Evolutionary conservation across 148 eudicot species (phyloP).

Genomic region (Salicornia ramosissima): DNA sequence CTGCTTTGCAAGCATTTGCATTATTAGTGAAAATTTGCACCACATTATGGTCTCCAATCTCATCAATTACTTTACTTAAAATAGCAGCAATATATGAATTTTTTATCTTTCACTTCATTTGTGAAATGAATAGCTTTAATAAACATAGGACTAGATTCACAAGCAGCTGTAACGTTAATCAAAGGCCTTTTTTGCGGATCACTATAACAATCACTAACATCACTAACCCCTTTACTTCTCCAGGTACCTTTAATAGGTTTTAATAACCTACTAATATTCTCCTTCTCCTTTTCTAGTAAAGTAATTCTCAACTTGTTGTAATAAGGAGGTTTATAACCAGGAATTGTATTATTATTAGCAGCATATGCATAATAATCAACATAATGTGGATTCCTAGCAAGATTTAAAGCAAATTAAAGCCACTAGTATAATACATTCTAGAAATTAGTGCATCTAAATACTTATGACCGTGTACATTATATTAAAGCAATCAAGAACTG

Average conservation of each 20-base stretch:
- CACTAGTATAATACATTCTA: too few relatives aligned
- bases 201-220: constrained; percentile 27
- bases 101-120: neutral
- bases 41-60: constrained; percentile 6
- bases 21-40: constrained; percentile 20
- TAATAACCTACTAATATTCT: too few relatives aligned
- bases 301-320: constrained; percentile 21
- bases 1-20: constrained; percentile 15
- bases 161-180: constrained; percentile 1
- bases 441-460: too few relatives aligned
- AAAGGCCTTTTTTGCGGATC: constrained; percentile 27
- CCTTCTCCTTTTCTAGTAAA: too few relatives aligned
- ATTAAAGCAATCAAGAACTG: too few relatives aligned
- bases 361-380: constrained; percentile 11
- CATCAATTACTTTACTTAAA: neutral
- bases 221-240: constrained; percentile 15
- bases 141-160: too few relatives aligned
- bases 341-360: neutral
- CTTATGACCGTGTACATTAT: too few relatives aligned
- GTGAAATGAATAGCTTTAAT: too few relatives aligned
- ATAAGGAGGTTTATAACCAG: neutral
- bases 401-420: too few relatives aligned
- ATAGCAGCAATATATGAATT: neutral
- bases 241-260: too few relatives aligned
- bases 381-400: constrained; percentile 16